phyloP scores from a whole-genome alignment of 805 yeast genomes.

The Saccharomycopsis sp. region DNA sequence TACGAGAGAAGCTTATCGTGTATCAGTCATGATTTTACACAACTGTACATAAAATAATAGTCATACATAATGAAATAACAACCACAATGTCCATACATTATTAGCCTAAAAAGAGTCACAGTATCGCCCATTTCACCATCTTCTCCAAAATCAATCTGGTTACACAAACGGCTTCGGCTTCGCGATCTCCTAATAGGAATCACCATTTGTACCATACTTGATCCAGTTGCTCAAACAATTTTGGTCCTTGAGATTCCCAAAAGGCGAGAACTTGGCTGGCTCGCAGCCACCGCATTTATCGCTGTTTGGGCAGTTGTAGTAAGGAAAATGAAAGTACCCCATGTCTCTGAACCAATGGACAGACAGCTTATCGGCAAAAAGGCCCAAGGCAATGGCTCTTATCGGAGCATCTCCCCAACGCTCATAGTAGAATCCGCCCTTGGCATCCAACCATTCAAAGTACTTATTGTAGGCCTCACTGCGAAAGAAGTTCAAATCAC shows the following conservation, averaged over 20 bases:
- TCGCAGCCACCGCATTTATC: constrained; percentile 44
- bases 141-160: too few species aligned
- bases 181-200: constrained; percentile 13
- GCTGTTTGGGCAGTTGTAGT: constrained; percentile 63
- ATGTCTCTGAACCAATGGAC: constrained; percentile 85
- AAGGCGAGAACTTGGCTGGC: constrained; percentile 47
- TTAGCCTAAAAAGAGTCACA: too few species aligned
- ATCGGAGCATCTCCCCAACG: constrained; percentile 94
- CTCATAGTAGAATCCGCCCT: constrained; percentile 82
- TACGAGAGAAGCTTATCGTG: too few species aligned
- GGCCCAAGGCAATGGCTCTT: constrained; percentile 62
- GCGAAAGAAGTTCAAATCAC: constrained; percentile 71
- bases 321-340: constrained; percentile 70
- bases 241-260: constrained; percentile 49
- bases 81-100: too few species aligned
- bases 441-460: constrained; percentile 52
- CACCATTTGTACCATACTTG: constrained; percentile 32
- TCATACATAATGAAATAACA: too few species aligned
- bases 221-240: constrained; percentile 76
- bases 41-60: too few species aligned
- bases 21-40: too few species aligned
- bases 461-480: constrained; percentile 57
- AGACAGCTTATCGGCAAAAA: constrained; percentile 59
- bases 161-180: too few species aligned
- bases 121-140: too few species aligned